Base-by-base conservation (phyloP, 2,329 filamentous ascomycete genomes). In the Leptographium galeiforme region DNA sequence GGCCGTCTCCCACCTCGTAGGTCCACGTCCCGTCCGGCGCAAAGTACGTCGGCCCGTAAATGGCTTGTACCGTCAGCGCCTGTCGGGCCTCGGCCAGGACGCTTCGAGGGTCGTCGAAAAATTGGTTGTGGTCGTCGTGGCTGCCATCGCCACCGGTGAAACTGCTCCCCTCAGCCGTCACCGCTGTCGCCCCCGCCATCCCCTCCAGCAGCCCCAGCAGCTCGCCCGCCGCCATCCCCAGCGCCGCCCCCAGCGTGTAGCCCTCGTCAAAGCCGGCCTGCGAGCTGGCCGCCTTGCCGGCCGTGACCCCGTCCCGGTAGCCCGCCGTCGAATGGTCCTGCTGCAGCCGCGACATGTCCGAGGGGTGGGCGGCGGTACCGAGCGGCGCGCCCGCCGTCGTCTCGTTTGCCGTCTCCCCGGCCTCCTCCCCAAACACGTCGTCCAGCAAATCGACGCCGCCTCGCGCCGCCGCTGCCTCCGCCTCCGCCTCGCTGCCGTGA, bases 241-340 rank as follows among this genome's bases (percentile, higher is more conserved):
- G 71, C 51, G 84, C 82, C 1, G 89, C 90, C 13, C 93, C 93
- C 0, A 97, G 74, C 14, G 81, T 75, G 65, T 89, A 97, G 0
- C 91, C 91, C 58, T 91, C 87, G 65, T 98, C 93, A 63, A 98
- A 97, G 0, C 91, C 91, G 14, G 75, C 75, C 68, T 98, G 93
- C 32, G 96, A 80, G 61, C 82, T 85, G 48, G 75, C 70, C 32
- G 79, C 78, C 66, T 97, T 97, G 36, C 85, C 86, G 4, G 72
- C 72, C 0, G 84, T 77, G 52, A 97, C 78, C 46, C 91, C 93
- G 62, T 96, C 90, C 55, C 91, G 84, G 69, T 97, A 97, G 19
- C 93, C 93, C 41, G 87, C 83, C 8, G 87, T 96, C 51, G 81
- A 78, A 66, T 95, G 89, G 53, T 86, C 82, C 44, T 80, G 77